Conservation (phyloP, 2,329 filamentous ascomycete species). For the Aureobasidium sp. region DNA sequence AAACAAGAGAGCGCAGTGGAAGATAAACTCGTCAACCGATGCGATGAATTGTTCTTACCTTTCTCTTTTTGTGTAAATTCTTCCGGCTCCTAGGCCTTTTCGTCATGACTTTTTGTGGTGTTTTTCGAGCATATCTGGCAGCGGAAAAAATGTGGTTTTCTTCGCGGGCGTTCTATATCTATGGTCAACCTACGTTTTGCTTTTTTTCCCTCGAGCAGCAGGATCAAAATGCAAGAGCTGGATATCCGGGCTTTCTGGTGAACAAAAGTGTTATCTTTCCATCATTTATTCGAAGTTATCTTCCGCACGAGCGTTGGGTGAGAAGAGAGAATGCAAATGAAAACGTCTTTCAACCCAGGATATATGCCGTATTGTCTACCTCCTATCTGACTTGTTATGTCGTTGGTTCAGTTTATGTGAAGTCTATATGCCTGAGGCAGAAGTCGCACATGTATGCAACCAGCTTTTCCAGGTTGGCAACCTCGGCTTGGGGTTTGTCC, state of each 20-base stretch:
- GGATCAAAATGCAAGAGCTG: background rate
- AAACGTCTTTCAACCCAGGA: background rate
- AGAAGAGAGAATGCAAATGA: background rate
- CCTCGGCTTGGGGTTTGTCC: background rate
- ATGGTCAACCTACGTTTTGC: background rate
- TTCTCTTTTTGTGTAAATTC: slow-evolving; percentile 1
- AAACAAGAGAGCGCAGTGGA: slow-evolving; percentile 31
- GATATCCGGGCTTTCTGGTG: background rate
- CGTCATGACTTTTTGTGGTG: slow-evolving; percentile 4
- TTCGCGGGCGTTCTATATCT: slow-evolving; percentile 7
- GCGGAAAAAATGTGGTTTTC: slow-evolving; percentile 8
- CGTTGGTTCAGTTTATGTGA: background rate
- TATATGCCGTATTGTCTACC: background rate
- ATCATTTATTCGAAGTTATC: background rate
- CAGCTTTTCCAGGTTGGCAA: background rate
- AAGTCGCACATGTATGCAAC: background rate
- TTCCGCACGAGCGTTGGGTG: background rate
- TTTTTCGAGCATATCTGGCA: slow-evolving; percentile 10
- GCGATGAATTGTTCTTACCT: background rate
- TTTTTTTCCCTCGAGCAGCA: background rate
- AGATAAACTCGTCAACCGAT: slow-evolving; percentile 21
- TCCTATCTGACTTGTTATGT: background rate
- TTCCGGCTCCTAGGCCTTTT: background rate
- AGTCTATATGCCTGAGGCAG: background rate
- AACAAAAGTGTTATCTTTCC: background rate